Percentiles rank a stretch among this genome's conserved stretches.
These are phyloP conservation scores for Coemansia sp. DNA, from an alignment of 192 early-diverging fungal species.

Conservation along the genomic window DNA sequence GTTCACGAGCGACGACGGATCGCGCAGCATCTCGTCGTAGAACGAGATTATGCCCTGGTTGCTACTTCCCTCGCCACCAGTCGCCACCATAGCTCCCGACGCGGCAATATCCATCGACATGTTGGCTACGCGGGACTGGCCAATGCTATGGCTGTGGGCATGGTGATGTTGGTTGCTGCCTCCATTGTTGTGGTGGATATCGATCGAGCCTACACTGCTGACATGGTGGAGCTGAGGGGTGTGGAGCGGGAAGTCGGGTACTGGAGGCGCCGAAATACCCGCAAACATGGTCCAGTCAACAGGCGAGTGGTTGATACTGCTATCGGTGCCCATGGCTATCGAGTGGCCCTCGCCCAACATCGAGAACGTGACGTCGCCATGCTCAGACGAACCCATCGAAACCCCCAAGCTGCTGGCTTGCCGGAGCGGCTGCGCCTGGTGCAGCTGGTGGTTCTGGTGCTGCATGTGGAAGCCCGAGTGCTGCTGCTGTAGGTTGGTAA, in stretches of 20 bases:
- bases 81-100: slow-evolving; percentile 14
- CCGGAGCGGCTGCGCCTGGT: slow-evolving; percentile 5
- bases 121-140: slow-evolving; percentile 11
- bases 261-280: slow-evolving; percentile 31
- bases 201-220: slow-evolving; percentile 25
- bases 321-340: slow-evolving; percentile 23
- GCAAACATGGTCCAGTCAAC: slow-evolving; percentile 52
- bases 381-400: slow-evolving; percentile 27
- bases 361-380: slow-evolving; percentile 30
- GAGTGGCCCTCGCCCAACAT: slow-evolving; percentile 36
- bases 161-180: slow-evolving; percentile 8
- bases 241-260: slow-evolving; percentile 21
- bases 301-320: slow-evolving; percentile 16
- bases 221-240: slow-evolving; percentile 39
- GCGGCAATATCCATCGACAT: slow-evolving; percentile 16
- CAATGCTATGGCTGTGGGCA: slow-evolving; percentile 20
- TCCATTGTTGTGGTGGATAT: slow-evolving; percentile 10
- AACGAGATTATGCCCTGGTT: slow-evolving; percentile 38
- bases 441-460: slow-evolving; percentile 12
- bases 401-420: slow-evolving; percentile 31
- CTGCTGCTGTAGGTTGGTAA: slow-evolving; percentile 35
- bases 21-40: slow-evolving; percentile 53
- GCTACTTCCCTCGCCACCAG: slow-evolving; percentile 7
- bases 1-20: slow-evolving; percentile 51
- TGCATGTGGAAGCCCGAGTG: slow-evolving; percentile 11